phyloP scores from a whole-genome alignment of 2,329 filamentous ascomycete genomes.

The Cordyceps cicadae region DNA sequence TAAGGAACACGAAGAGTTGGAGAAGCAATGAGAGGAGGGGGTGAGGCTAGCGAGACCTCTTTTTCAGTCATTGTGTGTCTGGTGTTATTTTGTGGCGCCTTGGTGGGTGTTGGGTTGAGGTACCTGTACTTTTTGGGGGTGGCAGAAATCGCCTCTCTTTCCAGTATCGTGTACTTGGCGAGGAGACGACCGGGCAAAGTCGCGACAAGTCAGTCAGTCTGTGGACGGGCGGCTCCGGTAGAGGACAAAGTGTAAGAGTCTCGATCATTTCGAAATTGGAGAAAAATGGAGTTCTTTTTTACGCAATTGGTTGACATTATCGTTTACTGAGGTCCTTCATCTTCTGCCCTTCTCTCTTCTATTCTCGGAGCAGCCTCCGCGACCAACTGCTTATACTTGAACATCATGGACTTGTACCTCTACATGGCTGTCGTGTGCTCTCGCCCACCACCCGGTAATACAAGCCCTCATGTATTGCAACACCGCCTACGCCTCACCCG shows the following conservation, averaged over 20 bases:
- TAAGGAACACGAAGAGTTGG: neutral
- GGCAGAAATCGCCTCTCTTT: neutral
- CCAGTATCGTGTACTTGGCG: neutral
- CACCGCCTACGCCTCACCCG: neutral
- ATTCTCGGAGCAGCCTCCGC: neutral
- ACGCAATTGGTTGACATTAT: neutral
- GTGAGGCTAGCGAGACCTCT: neutral
- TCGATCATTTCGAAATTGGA: neutral
- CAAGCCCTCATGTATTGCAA: neutral
- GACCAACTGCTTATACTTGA: neutral
- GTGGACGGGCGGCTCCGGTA: slow-evolving; percentile 9
- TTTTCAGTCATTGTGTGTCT: neutral
- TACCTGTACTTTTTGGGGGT: neutral
- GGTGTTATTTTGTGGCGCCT: neutral
- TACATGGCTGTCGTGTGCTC: neutral
- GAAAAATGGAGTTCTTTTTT: neutral
- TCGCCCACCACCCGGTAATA: neutral
- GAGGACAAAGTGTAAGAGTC: neutral
- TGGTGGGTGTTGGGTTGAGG: neutral
- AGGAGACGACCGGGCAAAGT: slow-evolving; percentile 1
- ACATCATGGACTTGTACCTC: neutral
- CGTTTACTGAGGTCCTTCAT: no score
- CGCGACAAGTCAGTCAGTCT: neutral
- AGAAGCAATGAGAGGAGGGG: neutral
- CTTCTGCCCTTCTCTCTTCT: neutral